Evolutionary conservation across 768 basidiomycete genomes (phyloP), one percentile per base, ranked within the genome.

Genomic region (Leccinellum rugosiceps): DNA sequence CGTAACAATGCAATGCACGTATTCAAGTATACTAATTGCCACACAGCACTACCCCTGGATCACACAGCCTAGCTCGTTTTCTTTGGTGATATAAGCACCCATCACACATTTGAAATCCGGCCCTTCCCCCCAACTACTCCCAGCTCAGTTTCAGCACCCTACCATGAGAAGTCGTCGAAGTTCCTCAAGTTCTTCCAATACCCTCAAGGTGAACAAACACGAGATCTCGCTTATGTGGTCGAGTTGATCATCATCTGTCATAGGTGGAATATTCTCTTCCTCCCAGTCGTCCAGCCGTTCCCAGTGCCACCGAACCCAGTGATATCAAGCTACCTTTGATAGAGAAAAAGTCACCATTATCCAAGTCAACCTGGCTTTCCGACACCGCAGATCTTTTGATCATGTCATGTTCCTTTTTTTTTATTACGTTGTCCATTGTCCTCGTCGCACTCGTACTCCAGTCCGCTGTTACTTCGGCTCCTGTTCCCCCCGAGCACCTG

Each of bases 311-410:
- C 10, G 45, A 46, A 17, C 45, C 14, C 14, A 47, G 23, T 19
- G 51, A 53, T 4, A 21, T 11, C 28, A 6, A 38, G n/a, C 19
- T 13, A 8, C 48, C 52, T 7, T 26, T 58, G 34, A 46, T 57
- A n/a, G 47, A 26, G 41, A 44, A n/a, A 21, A 41, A 32, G 2
- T 28, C 17, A n/a, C 6, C 43, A 6, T 1, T 10, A 19, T 14
- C 15, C 19, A 55, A 31, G 38, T 15, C 25, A n/a, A 3, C 4
- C 25, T 52, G 57, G 54, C 38, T 25, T 0, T 32, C 60, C 8
- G 63, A 66, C 17, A 32, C 30, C 17, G 50, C 46, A 4, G 61
- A 63, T 17, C 30, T 55, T 3, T 53, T 59, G 44, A 23, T 59
- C 23, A 13, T 63, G 25, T 19, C 47, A 8, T 57, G 56, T 10